Conservation (phyloP, 169 alveolate genomes). For the Plasmodium billcollinsi region DNA sequence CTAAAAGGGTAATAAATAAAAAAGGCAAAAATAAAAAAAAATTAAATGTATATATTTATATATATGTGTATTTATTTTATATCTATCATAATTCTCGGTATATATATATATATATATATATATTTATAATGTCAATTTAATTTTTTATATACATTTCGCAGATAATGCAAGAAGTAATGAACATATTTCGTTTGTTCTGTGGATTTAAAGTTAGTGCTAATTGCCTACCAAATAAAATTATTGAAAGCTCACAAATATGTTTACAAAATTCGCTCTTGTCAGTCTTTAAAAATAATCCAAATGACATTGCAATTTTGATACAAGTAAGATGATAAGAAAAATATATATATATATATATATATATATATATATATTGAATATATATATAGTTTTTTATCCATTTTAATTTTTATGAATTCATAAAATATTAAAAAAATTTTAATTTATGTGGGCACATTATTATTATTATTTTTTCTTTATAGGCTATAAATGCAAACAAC, state of each 20-base stretch:
- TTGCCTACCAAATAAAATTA: conserved; percentile 45
- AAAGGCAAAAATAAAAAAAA: neutral
- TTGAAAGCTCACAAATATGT: conserved; percentile 56
- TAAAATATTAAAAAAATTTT: neutral
- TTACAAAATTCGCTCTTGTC: conserved; percentile 67
- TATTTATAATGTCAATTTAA: neutral
- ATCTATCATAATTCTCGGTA: neutral
- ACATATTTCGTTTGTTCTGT: conserved; percentile 54
- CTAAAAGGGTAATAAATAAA: conserved; percentile 37
- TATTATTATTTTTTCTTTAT: neutral
- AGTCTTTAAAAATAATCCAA: conserved; percentile 61
- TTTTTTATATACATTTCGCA: neutral
- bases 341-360: neutral
- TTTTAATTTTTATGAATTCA: neutral
- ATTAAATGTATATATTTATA: neutral
- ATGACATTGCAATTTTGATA: conserved; percentile 53
- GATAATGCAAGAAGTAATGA: conserved; percentile 63
- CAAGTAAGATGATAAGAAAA: conserved; percentile 22
- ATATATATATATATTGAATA: neutral
- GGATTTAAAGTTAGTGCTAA: conserved; percentile 71
- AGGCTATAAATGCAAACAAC: conserved; percentile 72
- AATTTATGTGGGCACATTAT: neutral
- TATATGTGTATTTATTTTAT: neutral
- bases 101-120: neutral
- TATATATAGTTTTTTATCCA: neutral